phyloP scores from a whole-genome alignment of 202 grass and related monocot species.

The Schoenoplectus triqueter region DNA sequence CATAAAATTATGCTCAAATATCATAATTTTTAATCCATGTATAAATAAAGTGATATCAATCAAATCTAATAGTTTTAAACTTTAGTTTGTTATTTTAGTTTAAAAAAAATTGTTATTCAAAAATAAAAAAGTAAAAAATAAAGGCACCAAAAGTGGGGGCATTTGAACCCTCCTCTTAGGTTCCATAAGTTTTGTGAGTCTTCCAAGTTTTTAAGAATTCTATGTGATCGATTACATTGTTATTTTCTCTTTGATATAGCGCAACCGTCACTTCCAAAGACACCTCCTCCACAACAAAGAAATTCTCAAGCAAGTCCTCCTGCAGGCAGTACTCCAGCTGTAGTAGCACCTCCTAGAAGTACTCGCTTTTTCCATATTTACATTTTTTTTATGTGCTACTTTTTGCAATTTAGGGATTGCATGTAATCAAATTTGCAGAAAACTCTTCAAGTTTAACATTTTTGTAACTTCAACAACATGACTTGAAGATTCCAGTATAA shows the following conservation, averaged over 20 bases:
- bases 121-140: too few species aligned
- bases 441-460: background rate
- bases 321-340: slow-evolving; percentile 27
- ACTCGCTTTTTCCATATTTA: background rate
- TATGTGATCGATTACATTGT: background rate
- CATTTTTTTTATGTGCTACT: background rate
- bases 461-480: slow-evolving; percentile 14
- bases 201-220: background rate
- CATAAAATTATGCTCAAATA: too few species aligned
- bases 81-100: too few species aligned
- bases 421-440: background rate
- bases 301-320: slow-evolving; percentile 46
- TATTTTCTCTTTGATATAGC: slow-evolving; percentile 24
- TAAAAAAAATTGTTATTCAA: too few species aligned
- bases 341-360: slow-evolving; percentile 11
- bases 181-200: background rate
- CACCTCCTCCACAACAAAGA: slow-evolving; percentile 44
- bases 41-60: too few species aligned
- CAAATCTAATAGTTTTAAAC: too few species aligned
- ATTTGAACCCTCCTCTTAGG: too few species aligned
- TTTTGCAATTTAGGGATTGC: background rate
- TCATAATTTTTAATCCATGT: too few species aligned
- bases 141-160: too few species aligned
- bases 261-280: slow-evolving; percentile 34
- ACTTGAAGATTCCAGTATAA: slow-evolving; percentile 3